Conservation (phyloP, 1,284 basidiomycete genomes). For the Cryptococcus hybrid region DNA sequence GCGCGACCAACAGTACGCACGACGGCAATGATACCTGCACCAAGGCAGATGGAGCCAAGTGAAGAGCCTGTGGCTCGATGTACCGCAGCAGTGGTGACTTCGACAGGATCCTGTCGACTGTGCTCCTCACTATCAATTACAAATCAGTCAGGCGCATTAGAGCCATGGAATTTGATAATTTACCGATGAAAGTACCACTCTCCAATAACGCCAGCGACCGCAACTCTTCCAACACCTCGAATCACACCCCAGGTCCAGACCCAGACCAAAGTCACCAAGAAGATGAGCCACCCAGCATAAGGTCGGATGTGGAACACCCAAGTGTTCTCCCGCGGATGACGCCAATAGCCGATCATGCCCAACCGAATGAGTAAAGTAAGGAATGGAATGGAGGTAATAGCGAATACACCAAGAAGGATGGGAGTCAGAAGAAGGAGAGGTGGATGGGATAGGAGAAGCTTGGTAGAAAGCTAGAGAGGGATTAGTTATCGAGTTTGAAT, state of each 20-base stretch:
- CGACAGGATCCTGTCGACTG: conserved; percentile 55
- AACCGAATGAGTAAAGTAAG: conserved; percentile 78
- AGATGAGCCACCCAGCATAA: conserved; percentile 82
- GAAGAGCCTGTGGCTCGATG: conserved; percentile 76
- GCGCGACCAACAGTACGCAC: conserved; percentile 54
- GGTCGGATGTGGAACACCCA: conserved; percentile 70
- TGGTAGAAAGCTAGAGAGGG: conserved; percentile 60
- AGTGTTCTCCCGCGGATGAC: conserved; percentile 45
- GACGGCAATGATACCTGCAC: conserved; percentile 70
- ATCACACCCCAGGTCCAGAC: conserved; percentile 89
- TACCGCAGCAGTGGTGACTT: conserved; percentile 70
- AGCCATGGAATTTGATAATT: conserved; percentile 29
- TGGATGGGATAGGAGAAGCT: conserved; percentile 72
- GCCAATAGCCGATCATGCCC: conserved; percentile 67
- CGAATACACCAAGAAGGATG: conserved; percentile 66
- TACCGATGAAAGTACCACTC: conserved; percentile 89
- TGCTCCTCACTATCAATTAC: conserved; percentile 53
- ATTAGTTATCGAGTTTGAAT: conserved; percentile 12
- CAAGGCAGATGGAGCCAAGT: conserved; percentile 72
- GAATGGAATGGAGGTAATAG: conserved; percentile 78
- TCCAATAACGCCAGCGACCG: conserved; percentile 78
- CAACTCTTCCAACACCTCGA: conserved; percentile 73
- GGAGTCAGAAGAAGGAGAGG: conserved; percentile 79
- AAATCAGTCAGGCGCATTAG: neutral
- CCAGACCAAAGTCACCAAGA: conserved; percentile 67